A percentile compares a stretch with the other conserved stretches of the same genome.
Evolutionary conservation across 2,329 filamentous ascomycete genomes (phyloP).

Genomic region (Cladosporium sp.): DNA sequence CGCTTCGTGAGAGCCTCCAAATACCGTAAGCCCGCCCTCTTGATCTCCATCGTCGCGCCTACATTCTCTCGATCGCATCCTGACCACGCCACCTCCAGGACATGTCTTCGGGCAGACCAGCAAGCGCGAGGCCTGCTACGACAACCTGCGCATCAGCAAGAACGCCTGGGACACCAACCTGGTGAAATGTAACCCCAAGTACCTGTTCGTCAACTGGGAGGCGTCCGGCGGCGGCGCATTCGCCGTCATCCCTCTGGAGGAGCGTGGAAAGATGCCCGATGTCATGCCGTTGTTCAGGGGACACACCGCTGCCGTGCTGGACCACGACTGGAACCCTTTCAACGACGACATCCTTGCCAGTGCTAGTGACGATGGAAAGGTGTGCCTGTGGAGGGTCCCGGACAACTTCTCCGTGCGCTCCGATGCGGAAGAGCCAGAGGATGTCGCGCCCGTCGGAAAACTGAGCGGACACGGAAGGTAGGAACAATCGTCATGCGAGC

Average conservation of each 20-base stretch:
- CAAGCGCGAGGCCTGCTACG: slow-evolving; percentile 97
- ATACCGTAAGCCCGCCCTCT: slow-evolving; percentile 58
- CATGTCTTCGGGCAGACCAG: slow-evolving; percentile 97
- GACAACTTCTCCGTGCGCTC: slow-evolving; percentile 80
- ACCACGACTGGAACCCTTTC: slow-evolving; percentile 99
- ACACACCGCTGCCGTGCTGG: slow-evolving; percentile 91
- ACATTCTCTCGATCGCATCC: slow-evolving; percentile 8
- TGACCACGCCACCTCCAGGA: slow-evolving; percentile 57
- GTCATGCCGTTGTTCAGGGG: slow-evolving; percentile 92
- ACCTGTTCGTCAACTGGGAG: slow-evolving; percentile 98
- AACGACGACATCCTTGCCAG: slow-evolving; percentile 92
- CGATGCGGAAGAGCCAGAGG: slow-evolving; percentile 28
- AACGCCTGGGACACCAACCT: slow-evolving; percentile 99
- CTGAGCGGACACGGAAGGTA: slow-evolving; percentile 85
- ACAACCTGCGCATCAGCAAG: slow-evolving; percentile 93
- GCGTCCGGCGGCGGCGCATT: slow-evolving; percentile 93
- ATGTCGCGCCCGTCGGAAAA: slow-evolving; percentile 58
- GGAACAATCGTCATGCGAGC: slow-evolving; percentile 26
- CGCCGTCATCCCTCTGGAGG: slow-evolving; percentile 86
- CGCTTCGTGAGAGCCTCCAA: slow-evolving; percentile 74
- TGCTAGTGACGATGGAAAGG: slow-evolving; percentile 92
- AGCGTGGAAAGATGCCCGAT: slow-evolving; percentile 88
- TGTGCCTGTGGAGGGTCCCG: slow-evolving; percentile 95
- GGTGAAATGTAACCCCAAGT: slow-evolving; percentile 96
- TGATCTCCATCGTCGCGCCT: slow-evolving; percentile 26